These are phyloP conservation scores for Penicillium lividum DNA, from an alignment of 495 filamentous ascomycete genomes.

Conservation along the genomic window DNA sequence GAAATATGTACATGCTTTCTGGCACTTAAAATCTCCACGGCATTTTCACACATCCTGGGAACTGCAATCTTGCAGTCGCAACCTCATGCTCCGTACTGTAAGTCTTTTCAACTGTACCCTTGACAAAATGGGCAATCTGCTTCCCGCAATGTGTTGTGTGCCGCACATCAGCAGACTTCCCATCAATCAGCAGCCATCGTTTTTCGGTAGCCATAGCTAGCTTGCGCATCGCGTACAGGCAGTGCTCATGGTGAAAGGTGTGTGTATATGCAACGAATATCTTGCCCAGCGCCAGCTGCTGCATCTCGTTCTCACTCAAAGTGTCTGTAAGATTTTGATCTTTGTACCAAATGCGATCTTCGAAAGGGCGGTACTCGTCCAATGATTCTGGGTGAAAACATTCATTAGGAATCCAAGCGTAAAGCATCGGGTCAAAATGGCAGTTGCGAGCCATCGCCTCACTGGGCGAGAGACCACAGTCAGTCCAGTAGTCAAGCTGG, in stretches of 20 bases:
- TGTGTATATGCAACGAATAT: not conserved
- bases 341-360: not conserved
- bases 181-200: conserved; percentile 1
- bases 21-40: not conserved
- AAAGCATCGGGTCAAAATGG: not conserved
- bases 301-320: not conserved
- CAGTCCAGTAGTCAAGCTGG: conserved; percentile 2
- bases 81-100: not conserved
- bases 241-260: conserved; percentile 1
- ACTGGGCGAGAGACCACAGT: not conserved
- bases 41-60: not conserved
- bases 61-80: not conserved
- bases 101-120: not conserved
- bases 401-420: not conserved
- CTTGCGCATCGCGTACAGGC: not conserved
- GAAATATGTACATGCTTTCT: not conserved
- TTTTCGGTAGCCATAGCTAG: not conserved
- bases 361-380: conserved; percentile 1
- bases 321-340: not conserved
- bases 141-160: not conserved
- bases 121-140: not conserved
- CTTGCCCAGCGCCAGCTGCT: not conserved
- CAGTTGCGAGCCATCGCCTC: not conserved
- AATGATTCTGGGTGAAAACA: not conserved
- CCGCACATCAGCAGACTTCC: not conserved